Base-by-base conservation (phyloP, 1,284 basidiomycete species). In the Ustilago esculenta region DNA sequence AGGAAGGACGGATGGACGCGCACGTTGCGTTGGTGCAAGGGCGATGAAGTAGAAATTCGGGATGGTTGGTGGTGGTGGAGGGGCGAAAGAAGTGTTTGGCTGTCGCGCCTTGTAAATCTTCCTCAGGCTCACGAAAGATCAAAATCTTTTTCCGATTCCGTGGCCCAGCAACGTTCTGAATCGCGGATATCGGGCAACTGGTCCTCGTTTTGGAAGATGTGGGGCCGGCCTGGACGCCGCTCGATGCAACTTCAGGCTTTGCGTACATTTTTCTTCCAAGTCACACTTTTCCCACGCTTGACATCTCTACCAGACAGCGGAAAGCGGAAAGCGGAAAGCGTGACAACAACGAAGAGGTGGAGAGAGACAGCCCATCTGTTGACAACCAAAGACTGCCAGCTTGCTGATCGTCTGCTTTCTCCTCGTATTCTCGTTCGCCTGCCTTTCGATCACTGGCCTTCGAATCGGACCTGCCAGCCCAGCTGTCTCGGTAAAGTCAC, bases 201-300 rank as follows among this genome's bases (percentile, higher is more conserved):
- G 23, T 23, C n/a, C 25, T 30, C 9, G 25, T 25, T 29, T 42
- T 40, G 18, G 41, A 35, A 34, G 48, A 35, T 23, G 33, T 29
- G n/a, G n/a, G n/a, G 25, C 52, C 52, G 52, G 37, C 39, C 42
- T 55, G 52, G 47, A 55, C 20, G 54, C 56, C 56, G 56, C 49
- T 3, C 17, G 7, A 23, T 14, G 1, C 27, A 29, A 29, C 12
- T 29, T 29, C 20, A 44, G 42, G 25, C 42, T 32, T 12, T 33
- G 27, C 27, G 27, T 7, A 29, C 7, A 29, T 6, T n/a, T 45
- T 21, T 29, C 15, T 25, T 39, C 30, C 24, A 40, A 33, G 20
- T 33, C 24, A 35, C 37, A 46, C 15, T 53, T 39, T 24, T 30
- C 29, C 25, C 11, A 39, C 14, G 1, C n/a, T 34, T 42, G 48